Conservation (phyloP, 371 early-diverging fungal genomes). For the Apophysomyces variabilis region DNA sequence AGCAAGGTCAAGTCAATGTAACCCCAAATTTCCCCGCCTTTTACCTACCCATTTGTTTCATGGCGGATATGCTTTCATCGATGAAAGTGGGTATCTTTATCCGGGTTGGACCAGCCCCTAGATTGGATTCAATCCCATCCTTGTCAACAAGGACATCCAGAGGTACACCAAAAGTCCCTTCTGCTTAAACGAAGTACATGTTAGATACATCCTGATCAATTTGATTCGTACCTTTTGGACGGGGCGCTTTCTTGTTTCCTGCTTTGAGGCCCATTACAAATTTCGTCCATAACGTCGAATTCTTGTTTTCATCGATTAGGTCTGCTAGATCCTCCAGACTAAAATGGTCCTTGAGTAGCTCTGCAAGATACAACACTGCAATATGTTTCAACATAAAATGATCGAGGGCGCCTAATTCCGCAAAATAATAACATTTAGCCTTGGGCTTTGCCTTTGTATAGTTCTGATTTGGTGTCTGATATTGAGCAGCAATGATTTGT, state of each 20-base stretch:
- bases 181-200: constrained; percentile 22
- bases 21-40: background rate
- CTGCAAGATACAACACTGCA: constrained; percentile 80
- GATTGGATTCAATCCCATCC: constrained; percentile 80
- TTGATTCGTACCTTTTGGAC: constrained; percentile 58
- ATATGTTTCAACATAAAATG: constrained; percentile 86
- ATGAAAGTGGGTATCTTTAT: constrained; percentile 85
- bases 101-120: constrained; percentile 79
- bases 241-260: constrained; percentile 60
- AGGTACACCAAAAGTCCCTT: constrained; percentile 91
- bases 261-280: constrained; percentile 70
- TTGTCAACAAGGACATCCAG: constrained; percentile 85
- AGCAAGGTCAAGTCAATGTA: background rate
- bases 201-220: background rate
- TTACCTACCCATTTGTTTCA: constrained; percentile 82
- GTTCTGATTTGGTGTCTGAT: constrained; percentile 12
- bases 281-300: constrained; percentile 71
- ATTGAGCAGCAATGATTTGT: constrained; percentile 12
- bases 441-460: constrained; percentile 41
- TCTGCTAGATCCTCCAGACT: constrained; percentile 73
- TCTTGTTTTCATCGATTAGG: constrained; percentile 73
- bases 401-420: constrained; percentile 84
- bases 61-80: constrained; percentile 76
- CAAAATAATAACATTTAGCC: constrained; percentile 65
- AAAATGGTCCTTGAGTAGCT: constrained; percentile 68